Percentiles rank a stretch among this genome's conserved stretches.
Conservation (phyloP, 2,329 filamentous ascomycete species). For the Truncatella angustata region DNA sequence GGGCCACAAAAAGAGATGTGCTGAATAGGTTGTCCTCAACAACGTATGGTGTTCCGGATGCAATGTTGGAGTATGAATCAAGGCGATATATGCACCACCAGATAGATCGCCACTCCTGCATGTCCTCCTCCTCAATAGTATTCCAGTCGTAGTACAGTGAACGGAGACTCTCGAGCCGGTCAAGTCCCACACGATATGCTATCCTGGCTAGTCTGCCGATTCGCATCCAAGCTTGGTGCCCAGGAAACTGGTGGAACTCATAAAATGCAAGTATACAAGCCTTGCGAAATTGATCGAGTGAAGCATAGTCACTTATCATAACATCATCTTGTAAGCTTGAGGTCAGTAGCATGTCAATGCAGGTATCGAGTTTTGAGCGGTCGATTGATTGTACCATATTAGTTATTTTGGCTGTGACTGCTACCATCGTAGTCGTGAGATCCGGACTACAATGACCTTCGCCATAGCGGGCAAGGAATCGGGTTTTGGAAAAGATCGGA, state of each 20-base stretch:
- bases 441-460: too few relatives aligned
- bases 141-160: too few relatives aligned
- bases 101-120: slow-evolving; percentile 32
- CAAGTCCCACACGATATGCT: slow-evolving; percentile 30
- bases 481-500: too few relatives aligned
- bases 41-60: slow-evolving; percentile 24
- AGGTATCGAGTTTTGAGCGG: not conserved
- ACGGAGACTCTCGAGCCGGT: slow-evolving; percentile 31
- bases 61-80: slow-evolving; percentile 33
- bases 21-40: slow-evolving; percentile 27
- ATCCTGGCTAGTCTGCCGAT: slow-evolving; percentile 31
- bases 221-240: slow-evolving; percentile 29
- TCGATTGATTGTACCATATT: not conserved
- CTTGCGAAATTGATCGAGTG: slow-evolving; percentile 27
- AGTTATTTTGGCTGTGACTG: not conserved
- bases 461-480: too few relatives aligned
- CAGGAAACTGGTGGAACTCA: slow-evolving; percentile 34
- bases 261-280: slow-evolving; percentile 34
- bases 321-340: not conserved
- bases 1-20: slow-evolving; percentile 24
- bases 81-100: slow-evolving; percentile 36
- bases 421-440: not conserved
- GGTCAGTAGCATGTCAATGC: not conserved
- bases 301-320: not conserved
- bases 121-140: slow-evolving; percentile 23